Evolutionary conservation across 805 yeast species (phyloP), one percentile per base, ranked within the genome.

Genomic region (Cyberlindnera nakhonratchasimensis): DNA sequence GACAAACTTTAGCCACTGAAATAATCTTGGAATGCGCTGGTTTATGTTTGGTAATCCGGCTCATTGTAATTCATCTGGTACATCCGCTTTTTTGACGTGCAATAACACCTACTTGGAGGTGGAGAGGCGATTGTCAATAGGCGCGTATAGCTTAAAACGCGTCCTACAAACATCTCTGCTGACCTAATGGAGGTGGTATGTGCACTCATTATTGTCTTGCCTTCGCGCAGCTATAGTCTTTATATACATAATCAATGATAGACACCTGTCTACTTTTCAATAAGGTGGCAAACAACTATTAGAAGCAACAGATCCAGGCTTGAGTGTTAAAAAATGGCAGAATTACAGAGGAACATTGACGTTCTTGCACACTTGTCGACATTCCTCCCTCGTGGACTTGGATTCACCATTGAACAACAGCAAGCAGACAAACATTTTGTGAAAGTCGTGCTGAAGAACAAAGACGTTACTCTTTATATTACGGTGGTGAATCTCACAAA

Each of bases 321-420:
- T n/a, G n/a, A n/a, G n/a, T n/a, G n/a, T n/a, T n/a, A n/a, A n/a
- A n/a, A 29, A 29, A 43, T 43, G 39, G 11, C 38, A 28, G 24
- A 24, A 12, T 3, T 42, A n/a, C 28, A 25, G 7, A 30, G 30
- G 2, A 26, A 19, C 14, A 32, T 16, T 9, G 40, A 37, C 6
- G 40, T 42, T 6, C 28, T 46, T 19, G 46, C 46, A 16, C 35
- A 29, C 18, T 24, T 37, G 9, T 29, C 47, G 8, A 29, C 50
- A n/a, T 35, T 33, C 16, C 17, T 41, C 4, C 45, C 45, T 23
- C 19, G 45, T 3, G 22, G 28, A 9, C 19, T 46, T 17, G 46
- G 48, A 6, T 42, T 30, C 16, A 19, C 19, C 20, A 24, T 40
- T 3, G n/a, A 22, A 16, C 18, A 11, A 9, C 25, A 14, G 17